phyloP scores from a whole-genome alignment of 768 basidiomycete species.

The Saitozyma sp. region DNA sequence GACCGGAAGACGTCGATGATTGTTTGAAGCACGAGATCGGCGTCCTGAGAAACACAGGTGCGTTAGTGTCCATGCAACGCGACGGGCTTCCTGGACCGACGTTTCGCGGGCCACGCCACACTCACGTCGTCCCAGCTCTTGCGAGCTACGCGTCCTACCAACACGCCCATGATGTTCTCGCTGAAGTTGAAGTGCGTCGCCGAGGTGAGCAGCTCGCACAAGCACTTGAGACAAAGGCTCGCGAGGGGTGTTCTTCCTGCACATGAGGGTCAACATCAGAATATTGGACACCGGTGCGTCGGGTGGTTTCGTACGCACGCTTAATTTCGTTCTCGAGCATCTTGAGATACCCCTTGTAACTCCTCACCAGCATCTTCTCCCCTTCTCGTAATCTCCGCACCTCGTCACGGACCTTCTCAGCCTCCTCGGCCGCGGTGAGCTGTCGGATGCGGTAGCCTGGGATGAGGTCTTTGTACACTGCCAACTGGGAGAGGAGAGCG shows the following conservation, averaged over 20 bases:
- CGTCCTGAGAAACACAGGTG: conserved; percentile 60
- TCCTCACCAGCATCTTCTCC: conserved; percentile 86
- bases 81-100: background rate
- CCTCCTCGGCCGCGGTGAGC: conserved; percentile 84
- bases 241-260: conserved; percentile 53
- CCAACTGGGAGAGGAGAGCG: conserved; percentile 78
- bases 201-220: conserved; percentile 80
- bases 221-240: conserved; percentile 72
- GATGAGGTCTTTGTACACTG: conserved; percentile 93
- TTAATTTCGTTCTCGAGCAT: conserved; percentile 83
- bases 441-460: conserved; percentile 91
- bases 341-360: conserved; percentile 86
- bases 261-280: background rate
- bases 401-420: conserved; percentile 91
- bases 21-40: conserved; percentile 78
- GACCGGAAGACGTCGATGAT: conserved; percentile 77
- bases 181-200: conserved; percentile 97
- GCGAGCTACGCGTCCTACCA: conserved; percentile 78
- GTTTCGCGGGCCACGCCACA: conserved; percentile 5
- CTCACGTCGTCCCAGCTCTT: conserved; percentile 86
- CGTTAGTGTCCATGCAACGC: conserved; percentile 5
- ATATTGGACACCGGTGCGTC: too few species aligned
- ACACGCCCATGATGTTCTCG: conserved; percentile 81
- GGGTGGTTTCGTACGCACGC: conserved; percentile 57
- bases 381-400: conserved; percentile 86